Conservation (phyloP, 352 stramenopile species). For the Pythium vanterpoolii region DNA sequence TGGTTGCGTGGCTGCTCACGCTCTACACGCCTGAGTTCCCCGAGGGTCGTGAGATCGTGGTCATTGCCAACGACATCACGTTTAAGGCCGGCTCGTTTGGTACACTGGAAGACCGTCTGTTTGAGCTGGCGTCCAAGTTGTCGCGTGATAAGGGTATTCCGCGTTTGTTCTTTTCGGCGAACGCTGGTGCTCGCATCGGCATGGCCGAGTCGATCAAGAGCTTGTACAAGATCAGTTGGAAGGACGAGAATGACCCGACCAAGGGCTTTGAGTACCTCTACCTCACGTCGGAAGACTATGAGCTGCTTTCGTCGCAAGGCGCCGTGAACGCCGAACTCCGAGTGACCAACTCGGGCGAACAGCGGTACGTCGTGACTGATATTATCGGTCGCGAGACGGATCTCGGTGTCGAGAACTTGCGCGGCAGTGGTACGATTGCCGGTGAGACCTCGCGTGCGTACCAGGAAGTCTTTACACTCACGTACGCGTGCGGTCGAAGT, state of each 20-base stretch:
- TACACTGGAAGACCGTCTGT: constrained; percentile 98
- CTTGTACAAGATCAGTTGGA: constrained; percentile 98
- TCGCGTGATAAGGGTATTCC: constrained; percentile 92
- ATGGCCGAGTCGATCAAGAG: constrained; percentile 98
- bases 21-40: constrained; percentile 98
- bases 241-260: constrained; percentile 92
- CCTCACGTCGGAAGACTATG: constrained; percentile 94
- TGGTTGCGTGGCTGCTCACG: constrained; percentile 99
- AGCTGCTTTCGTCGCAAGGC: constrained; percentile 84
- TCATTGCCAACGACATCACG: constrained; percentile 99
- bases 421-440: constrained; percentile 98
- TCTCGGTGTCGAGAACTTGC: constrained; percentile 99
- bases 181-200: constrained; percentile 98
- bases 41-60: constrained; percentile 94
- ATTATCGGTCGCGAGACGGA: constrained; percentile 98
- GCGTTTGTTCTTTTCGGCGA: constrained; percentile 98
- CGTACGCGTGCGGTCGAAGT: constrained; percentile 97
- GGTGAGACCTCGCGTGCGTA: constrained; percentile 98
- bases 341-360: constrained; percentile 63
- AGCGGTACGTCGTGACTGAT: constrained; percentile 94
- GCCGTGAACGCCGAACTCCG: constrained; percentile 84
- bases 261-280: constrained; percentile 99
- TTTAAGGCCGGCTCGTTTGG: constrained; percentile 99
- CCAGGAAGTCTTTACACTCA: constrained; percentile 99
- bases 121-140: constrained; percentile 96